phyloP scores from a whole-genome alignment of 1,284 basidiomycete species.

The Puccinia horiana region DNA sequence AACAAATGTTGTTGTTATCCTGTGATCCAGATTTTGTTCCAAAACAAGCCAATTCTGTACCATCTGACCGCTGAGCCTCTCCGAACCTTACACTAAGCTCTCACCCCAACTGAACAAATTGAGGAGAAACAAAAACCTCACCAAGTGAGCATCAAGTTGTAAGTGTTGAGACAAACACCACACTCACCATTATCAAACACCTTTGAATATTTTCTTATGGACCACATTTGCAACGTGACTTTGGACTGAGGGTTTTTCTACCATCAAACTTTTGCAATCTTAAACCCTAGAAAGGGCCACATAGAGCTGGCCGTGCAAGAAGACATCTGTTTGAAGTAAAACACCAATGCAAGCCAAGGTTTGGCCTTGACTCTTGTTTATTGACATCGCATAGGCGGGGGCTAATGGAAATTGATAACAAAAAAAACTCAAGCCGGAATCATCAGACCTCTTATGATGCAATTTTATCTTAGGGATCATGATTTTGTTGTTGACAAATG shows the following conservation, averaged over 20 bases:
- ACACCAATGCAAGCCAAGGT: not conserved
- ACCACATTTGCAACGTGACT: too few species aligned
- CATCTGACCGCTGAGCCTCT: too few species aligned
- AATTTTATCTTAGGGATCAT: not conserved
- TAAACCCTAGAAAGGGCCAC: not conserved
- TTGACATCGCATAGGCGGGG: not conserved
- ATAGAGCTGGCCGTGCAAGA: conserved; percentile 28
- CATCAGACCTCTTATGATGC: not conserved
- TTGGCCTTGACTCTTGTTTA: conserved; percentile 12
- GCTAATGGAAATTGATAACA: not conserved
- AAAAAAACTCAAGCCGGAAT: not conserved
- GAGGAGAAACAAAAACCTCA: too few species aligned
- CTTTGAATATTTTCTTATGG: too few species aligned
- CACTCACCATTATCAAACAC: too few species aligned
- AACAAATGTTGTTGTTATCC: too few species aligned
- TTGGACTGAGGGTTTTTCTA: not conserved
- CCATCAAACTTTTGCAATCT: not conserved
- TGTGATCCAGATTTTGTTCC: too few species aligned
- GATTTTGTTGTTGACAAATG: not conserved
- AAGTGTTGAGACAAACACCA: too few species aligned
- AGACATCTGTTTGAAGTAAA: not conserved
- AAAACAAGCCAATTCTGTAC: too few species aligned
- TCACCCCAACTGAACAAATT: too few species aligned
- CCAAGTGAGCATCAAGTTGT: too few species aligned
- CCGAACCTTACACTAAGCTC: too few species aligned